These are phyloP conservation scores for Ogataea pini DNA, from an alignment of 805 yeast genomes.

Conservation along the genomic window DNA sequence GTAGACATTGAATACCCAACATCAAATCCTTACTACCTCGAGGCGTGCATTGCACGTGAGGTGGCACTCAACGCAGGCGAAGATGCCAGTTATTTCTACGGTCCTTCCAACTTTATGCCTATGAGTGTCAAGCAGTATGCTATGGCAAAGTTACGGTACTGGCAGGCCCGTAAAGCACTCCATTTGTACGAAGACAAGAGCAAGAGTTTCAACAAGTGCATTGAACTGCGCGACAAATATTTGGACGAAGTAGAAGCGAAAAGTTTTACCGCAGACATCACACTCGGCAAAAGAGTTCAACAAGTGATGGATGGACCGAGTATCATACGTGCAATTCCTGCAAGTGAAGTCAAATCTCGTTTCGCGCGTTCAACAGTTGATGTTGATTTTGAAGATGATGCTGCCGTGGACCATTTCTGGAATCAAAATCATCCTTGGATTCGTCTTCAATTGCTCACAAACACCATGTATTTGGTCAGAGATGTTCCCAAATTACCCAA, in stretches of 20 bases:
- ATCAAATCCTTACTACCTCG: constrained; percentile 31
- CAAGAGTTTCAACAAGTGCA: constrained; percentile 12
- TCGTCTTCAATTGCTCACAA: constrained; percentile 18
- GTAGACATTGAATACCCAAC: constrained; percentile 14
- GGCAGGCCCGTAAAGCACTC: constrained; percentile 12
- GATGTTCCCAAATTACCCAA: constrained; percentile 17
- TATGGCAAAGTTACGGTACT: constrained; percentile 24
- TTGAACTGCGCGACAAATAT: constrained; percentile 1
- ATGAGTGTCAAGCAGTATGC: constrained; percentile 38
- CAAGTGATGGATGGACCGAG: constrained; percentile 11
- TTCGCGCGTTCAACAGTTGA: constrained; percentile 14
- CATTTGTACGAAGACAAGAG: constrained; percentile 20
- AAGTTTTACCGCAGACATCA: constrained; percentile 1
- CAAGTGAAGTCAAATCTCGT: constrained; percentile 16
- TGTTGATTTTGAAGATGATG: constrained; percentile 13
- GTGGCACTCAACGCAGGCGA: constrained; percentile 39
- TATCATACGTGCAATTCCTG: constrained; percentile 14
- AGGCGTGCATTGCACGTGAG: constrained; percentile 28
- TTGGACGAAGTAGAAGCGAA: not conserved
- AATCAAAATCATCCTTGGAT: constrained; percentile 25
- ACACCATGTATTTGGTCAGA: constrained; percentile 21
- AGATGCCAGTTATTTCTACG: constrained; percentile 49
- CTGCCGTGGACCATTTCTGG: constrained; percentile 19
- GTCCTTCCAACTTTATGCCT: constrained; percentile 49
- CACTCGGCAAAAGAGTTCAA: constrained; percentile 14